A percentile compares a stretch with the other conserved stretches of the same genome.
Evolutionary conservation across 495 filamentous ascomycete species (phyloP).

Genomic region (Monascus purpureus): DNA sequence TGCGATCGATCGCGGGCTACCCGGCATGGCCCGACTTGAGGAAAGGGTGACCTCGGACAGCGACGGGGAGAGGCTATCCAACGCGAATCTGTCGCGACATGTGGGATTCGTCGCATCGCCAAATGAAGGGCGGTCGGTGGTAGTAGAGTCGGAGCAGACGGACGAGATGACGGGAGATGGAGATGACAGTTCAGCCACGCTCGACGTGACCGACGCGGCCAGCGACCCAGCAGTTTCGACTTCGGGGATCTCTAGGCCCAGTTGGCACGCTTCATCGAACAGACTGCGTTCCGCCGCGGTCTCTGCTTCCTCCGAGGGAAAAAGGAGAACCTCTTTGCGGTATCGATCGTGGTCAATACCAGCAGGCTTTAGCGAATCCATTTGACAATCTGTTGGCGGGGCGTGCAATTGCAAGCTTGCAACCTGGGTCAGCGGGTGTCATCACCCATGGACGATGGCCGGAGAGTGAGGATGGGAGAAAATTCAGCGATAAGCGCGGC

Average conservation of each 20-base stretch:
- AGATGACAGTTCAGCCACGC: slow-evolving; percentile 24
- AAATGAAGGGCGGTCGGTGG: slow-evolving; percentile 23
- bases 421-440: too few relatives aligned
- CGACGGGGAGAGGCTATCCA: slow-evolving; percentile 20
- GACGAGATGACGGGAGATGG: slow-evolving; percentile 5
- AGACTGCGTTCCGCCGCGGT: slow-evolving; percentile 21
- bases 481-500: too few relatives aligned
- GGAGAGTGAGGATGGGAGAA: too few relatives aligned
- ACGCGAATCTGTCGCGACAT: slow-evolving; percentile 13
- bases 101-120: slow-evolving; percentile 17
- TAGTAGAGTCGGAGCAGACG: slow-evolving; percentile 22
- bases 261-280: slow-evolving; percentile 23
- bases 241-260: slow-evolving; percentile 26
- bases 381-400: too few relatives aligned
- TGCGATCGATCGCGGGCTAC: slow-evolving; percentile 28
- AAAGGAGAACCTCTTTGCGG: slow-evolving; percentile 22
- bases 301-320: slow-evolving; percentile 23
- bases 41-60: slow-evolving; percentile 24
- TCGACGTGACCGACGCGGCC: slow-evolving; percentile 25
- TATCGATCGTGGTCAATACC: slow-evolving; percentile 24
- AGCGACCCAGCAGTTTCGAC: slow-evolving; percentile 25
- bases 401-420: too few relatives aligned
- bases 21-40: slow-evolving; percentile 18
- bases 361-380: too few relatives aligned
- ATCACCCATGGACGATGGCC: too few relatives aligned